A percentile compares a stretch with the other conserved stretches of the same genome.
Evolutionary conservation across 202 grass and related monocot genomes (phyloP).

Genomic region (Saccharum hybrid): DNA sequence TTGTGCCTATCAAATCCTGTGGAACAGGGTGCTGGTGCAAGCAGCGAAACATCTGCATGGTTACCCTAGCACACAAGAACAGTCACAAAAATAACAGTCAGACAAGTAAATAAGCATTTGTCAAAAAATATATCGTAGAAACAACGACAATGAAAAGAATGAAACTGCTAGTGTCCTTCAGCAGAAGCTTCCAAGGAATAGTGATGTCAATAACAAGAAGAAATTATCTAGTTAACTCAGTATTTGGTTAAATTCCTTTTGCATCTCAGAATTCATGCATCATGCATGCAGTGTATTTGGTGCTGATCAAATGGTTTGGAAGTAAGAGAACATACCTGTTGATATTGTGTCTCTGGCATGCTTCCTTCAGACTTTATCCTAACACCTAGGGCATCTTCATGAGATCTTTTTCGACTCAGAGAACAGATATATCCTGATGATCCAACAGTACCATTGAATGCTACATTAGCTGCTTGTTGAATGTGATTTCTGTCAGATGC

Average conservation of each 20-base stretch:
- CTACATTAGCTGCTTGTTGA: constrained; percentile 52
- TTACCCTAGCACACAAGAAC: constrained; percentile 45
- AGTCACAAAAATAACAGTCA: constrained; percentile 26
- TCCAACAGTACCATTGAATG: constrained; percentile 54
- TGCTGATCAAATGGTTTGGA: constrained; percentile 13
- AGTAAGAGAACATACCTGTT: constrained; percentile 43
- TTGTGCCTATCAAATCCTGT: constrained; percentile 49
- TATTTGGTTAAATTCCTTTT: constrained; percentile 30
- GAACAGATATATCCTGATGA: constrained; percentile 52
- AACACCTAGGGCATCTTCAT: constrained; percentile 42
- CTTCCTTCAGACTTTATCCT: constrained; percentile 43
- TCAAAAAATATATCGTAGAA: not conserved
- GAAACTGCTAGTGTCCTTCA: constrained; percentile 12
- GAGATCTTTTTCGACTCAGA: constrained; percentile 51
- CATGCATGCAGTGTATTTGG: constrained; percentile 7
- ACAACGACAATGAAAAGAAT: constrained; percentile 3
- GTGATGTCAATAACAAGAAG: constrained; percentile 20
- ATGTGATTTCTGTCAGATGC: constrained; percentile 54
- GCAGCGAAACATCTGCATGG: constrained; percentile 41
- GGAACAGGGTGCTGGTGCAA: constrained; percentile 36
- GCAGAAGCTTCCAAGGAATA: constrained; percentile 28
- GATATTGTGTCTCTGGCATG: constrained; percentile 45
- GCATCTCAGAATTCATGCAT: constrained; percentile 25
- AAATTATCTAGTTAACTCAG: constrained; percentile 21
- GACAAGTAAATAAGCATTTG: constrained; percentile 17